These are phyloP conservation scores for Xylariaceae sp. DNA, from an alignment of 2,329 filamentous ascomycete species.

Conservation along the genomic window DNA sequence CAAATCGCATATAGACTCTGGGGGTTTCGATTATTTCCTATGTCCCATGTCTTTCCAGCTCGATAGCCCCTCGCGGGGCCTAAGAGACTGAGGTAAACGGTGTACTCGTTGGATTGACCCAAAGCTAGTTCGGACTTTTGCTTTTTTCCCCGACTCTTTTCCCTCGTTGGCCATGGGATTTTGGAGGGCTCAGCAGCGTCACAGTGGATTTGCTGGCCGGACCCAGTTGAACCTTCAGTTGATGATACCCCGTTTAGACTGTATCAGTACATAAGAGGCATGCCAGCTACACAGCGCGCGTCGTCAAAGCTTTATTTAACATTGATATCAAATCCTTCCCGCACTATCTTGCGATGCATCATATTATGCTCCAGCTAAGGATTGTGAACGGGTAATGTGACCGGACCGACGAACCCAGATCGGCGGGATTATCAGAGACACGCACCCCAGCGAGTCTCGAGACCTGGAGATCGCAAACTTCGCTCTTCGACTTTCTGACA, in stretches of 20 bases:
- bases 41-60: slow-evolving; percentile 18
- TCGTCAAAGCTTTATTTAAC: slow-evolving; percentile 27
- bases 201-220: slow-evolving; percentile 30
- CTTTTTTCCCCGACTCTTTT: slow-evolving; percentile 2
- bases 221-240: slow-evolving; percentile 29
- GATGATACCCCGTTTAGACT: slow-evolving; percentile 37
- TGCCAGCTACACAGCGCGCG: slow-evolving; percentile 30
- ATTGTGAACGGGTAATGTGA: background rate
- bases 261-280: slow-evolving; percentile 32
- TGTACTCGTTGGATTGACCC: slow-evolving; percentile 27
- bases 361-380: background rate
- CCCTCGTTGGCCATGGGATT: background rate
- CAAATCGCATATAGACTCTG: slow-evolving; percentile 33
- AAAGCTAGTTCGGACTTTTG: slow-evolving; percentile 12
- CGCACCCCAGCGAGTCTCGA: background rate
- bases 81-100: slow-evolving; percentile 17
- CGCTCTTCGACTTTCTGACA: too few species aligned
- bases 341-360: background rate
- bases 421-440: background rate
- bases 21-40: slow-evolving; percentile 23
- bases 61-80: slow-evolving; percentile 24
- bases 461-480: background rate
- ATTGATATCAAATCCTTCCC: slow-evolving; percentile 25
- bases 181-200: slow-evolving; percentile 27
- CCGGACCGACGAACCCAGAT: background rate